Evolutionary conservation across 2,329 filamentous ascomycete genomes (phyloP).

Genomic region (Colletotrichum sp.): DNA sequence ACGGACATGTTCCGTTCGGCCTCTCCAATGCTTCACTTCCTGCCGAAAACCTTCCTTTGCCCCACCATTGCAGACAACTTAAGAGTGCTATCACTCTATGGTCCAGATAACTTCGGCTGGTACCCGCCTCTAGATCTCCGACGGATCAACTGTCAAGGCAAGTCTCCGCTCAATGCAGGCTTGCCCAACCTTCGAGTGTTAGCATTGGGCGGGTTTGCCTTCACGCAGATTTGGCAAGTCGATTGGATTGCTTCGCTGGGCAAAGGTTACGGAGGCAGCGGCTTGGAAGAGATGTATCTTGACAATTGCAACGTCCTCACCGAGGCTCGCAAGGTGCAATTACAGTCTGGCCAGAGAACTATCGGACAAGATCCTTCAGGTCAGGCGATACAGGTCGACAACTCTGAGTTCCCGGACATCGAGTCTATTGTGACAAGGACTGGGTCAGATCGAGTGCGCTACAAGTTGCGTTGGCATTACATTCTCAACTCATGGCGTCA

Average conservation of each 20-base stretch:
- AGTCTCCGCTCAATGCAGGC: accelerated
- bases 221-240: background rate
- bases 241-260: background rate
- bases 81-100: background rate
- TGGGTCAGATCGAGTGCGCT: background rate
- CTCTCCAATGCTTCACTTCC: background rate
- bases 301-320: accelerated
- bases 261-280: background rate
- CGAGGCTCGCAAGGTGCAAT: background rate
- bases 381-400: background rate
- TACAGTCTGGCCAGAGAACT: accelerated
- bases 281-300: accelerated
- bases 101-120: accelerated
- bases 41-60: background rate
- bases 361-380: background rate
- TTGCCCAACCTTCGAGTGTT: background rate
- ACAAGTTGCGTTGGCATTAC: background rate
- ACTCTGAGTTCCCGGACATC: background rate
- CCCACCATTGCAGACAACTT: background rate
- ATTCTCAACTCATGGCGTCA: background rate
- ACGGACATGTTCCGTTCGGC: accelerated
- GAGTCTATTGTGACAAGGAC: background rate
- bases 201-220: accelerated
- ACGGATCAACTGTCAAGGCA: accelerated
- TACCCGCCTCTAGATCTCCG: accelerated